Evolutionary conservation across 2,329 filamentous ascomycete species (phyloP).

Genomic region (Lecanosticta acicola): DNA sequence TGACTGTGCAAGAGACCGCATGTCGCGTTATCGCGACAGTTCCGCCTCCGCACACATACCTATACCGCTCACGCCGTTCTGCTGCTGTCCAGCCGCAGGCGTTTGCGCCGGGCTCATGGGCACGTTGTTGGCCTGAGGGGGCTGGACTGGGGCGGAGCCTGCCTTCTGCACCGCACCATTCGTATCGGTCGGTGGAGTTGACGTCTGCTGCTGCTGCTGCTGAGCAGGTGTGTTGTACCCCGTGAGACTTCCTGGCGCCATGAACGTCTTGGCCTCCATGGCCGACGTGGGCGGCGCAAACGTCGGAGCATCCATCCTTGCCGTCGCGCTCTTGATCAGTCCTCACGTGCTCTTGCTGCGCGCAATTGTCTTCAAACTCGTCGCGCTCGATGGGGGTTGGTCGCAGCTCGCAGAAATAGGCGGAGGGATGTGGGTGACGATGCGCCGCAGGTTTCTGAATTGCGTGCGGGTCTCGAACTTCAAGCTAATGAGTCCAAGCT

Average conservation of each 20-base stretch:
- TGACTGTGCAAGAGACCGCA: neutral
- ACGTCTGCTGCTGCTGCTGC: constrained; percentile 66
- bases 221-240: constrained; percentile 60
- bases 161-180: constrained; percentile 45
- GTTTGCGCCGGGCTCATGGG: constrained; percentile 88
- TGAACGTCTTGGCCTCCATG: constrained; percentile 91
- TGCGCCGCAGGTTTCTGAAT: no score
- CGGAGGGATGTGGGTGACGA: no score
- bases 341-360: neutral
- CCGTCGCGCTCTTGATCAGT: constrained; percentile 1
- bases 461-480: no score
- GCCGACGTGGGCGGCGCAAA: constrained; percentile 89
- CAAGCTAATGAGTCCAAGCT: neutral
- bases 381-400: neutral
- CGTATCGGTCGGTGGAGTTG: constrained; percentile 66
- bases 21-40: neutral
- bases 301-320: constrained; percentile 63
- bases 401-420: neutral
- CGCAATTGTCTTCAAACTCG: neutral
- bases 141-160: constrained; percentile 28
- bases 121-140: constrained; percentile 20
- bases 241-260: constrained; percentile 83
- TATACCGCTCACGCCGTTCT: constrained; percentile 34
- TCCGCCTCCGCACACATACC: constrained; percentile 2
- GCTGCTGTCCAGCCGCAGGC: constrained; percentile 65